phyloP scores from a whole-genome alignment of 2,329 filamentous ascomycete species.

The Hymenoscyphus occultus region DNA sequence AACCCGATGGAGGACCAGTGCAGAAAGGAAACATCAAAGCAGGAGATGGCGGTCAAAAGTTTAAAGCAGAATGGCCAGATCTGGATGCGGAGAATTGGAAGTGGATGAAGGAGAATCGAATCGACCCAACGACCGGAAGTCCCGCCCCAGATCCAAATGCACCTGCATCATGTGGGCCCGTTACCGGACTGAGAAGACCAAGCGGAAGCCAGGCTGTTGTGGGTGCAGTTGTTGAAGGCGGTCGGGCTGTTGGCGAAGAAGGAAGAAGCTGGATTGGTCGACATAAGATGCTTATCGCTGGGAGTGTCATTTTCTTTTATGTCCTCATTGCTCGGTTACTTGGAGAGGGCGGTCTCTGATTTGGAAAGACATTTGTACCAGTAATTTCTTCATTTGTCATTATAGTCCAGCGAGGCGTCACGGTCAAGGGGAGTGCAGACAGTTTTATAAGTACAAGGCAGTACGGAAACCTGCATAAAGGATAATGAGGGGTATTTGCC shows the following conservation, averaged over 20 bases:
- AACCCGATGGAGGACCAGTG: slow-evolving; percentile 37
- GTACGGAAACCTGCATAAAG: background rate
- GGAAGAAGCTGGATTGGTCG: slow-evolving; percentile 78
- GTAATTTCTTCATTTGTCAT: background rate
- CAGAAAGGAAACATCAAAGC: slow-evolving; percentile 79
- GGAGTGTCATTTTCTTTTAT: slow-evolving; percentile 73
- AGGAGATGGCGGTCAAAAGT: slow-evolving; percentile 89
- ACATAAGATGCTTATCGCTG: slow-evolving; percentile 73
- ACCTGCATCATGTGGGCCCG: slow-evolving; percentile 52
- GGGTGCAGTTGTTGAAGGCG: slow-evolving; percentile 71
- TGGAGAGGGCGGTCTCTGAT: slow-evolving; percentile 25
- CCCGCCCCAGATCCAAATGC: slow-evolving; percentile 49
- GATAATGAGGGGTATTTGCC: background rate
- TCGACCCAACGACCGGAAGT: slow-evolving; percentile 74
- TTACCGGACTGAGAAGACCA: slow-evolving; percentile 61
- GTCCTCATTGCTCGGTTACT: slow-evolving; percentile 77
- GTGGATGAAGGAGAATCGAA: slow-evolving; percentile 81
- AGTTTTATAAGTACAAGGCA: background rate
- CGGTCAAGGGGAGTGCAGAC: background rate
- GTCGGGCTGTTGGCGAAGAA: slow-evolving; percentile 70
- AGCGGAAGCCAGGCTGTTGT: slow-evolving; percentile 51
- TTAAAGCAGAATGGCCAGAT: slow-evolving; percentile 85
- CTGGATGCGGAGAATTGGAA: slow-evolving; percentile 85
- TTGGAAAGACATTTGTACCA: background rate
- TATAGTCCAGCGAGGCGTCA: slow-evolving; percentile 1